phyloP scores from a whole-genome alignment of 371 early-diverging fungal genomes.

The Batrachochytrium dendrobatidis region DNA sequence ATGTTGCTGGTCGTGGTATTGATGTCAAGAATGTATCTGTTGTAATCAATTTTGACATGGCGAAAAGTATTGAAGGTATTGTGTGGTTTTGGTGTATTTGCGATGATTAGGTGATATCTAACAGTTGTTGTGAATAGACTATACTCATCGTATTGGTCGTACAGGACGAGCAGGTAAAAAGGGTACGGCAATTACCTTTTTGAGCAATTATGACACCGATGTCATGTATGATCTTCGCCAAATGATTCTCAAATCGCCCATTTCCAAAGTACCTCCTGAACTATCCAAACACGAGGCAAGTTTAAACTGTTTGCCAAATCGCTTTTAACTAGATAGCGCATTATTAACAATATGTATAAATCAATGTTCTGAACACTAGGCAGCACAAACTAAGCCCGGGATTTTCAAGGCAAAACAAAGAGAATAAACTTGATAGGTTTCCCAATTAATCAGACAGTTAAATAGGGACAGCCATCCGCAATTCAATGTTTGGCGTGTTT shows the following conservation, averaged over 20 bases:
- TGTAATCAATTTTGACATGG: constrained; percentile 97
- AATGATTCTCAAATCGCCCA: constrained; percentile 73
- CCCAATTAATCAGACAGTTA: no score
- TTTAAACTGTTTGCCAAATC: not conserved
- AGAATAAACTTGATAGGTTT: no score
- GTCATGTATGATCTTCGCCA: constrained; percentile 85
- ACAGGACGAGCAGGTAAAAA: constrained; percentile 94
- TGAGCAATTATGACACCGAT: constrained; percentile 74
- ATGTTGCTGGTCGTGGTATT: constrained; percentile 98
- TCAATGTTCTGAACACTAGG: constrained; percentile 2
- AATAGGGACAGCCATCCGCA: no score
- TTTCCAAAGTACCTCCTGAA: constrained; percentile 80
- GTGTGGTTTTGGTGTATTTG: no score
- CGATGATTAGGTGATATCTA: not conserved
- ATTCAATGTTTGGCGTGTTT: no score
- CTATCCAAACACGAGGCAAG: constrained; percentile 71
- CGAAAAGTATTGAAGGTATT: constrained; percentile 84
- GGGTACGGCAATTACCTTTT: constrained; percentile 92
- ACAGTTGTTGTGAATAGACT: constrained; percentile 51
- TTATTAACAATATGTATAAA: not conserved
- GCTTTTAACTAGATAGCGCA: not conserved
- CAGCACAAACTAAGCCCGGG: constrained; percentile 33
- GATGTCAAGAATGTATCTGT: constrained; percentile 95
- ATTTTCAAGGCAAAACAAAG: constrained; percentile 45
- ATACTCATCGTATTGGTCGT: constrained; percentile 96